A percentile compares a stretch with the other conserved stretches of the same genome.
phyloP scores from a whole-genome alignment of 1,284 basidiomycete genomes.

The Ustilago loliicola region DNA sequence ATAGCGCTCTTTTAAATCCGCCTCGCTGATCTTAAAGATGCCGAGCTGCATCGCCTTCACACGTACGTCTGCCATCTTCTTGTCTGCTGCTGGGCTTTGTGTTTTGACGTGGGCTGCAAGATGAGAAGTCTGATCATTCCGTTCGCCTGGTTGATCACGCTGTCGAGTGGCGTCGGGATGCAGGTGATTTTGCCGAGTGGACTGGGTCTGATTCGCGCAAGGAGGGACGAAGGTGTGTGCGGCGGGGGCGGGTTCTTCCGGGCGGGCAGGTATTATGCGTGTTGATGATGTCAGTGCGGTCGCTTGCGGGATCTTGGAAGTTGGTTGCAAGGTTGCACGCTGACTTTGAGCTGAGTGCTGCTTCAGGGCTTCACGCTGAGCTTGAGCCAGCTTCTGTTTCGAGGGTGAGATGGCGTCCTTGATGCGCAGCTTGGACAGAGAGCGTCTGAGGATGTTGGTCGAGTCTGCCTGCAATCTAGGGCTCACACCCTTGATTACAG shows the following conservation, averaged over 20 bases:
- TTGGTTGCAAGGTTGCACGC: not conserved
- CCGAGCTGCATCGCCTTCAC: slow-evolving; percentile 51
- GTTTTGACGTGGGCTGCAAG: not conserved
- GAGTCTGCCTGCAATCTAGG: slow-evolving; percentile 5
- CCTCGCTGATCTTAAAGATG: slow-evolving; percentile 50
- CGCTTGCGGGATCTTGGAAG: slow-evolving; percentile 37
- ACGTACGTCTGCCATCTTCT: slow-evolving; percentile 17
- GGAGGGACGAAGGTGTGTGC: slow-evolving; percentile 1
- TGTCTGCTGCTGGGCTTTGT: slow-evolving; percentile 5
- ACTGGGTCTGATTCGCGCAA: not conserved
- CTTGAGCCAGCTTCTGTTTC: slow-evolving; percentile 3
- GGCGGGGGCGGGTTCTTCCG: slow-evolving; percentile 23
- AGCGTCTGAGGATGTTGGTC: slow-evolving; percentile 28
- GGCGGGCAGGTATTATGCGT: slow-evolving; percentile 11
- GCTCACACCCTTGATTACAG: slow-evolving; percentile 9
- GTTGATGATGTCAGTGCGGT: slow-evolving; percentile 15
- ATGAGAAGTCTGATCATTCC: not conserved
- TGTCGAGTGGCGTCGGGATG: not conserved
- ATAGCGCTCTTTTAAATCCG: slow-evolving; percentile 47
- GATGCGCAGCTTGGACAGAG: slow-evolving; percentile 38
- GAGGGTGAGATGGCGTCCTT: slow-evolving; percentile 27
- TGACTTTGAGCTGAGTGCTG: not conserved
- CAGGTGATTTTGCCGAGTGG: not conserved
- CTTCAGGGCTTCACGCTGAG: slow-evolving; percentile 7
- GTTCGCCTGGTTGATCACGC: not conserved